Evolutionary conservation across 2,329 filamentous ascomycete species (phyloP).

Genomic region (Aspergillus sp.): DNA sequence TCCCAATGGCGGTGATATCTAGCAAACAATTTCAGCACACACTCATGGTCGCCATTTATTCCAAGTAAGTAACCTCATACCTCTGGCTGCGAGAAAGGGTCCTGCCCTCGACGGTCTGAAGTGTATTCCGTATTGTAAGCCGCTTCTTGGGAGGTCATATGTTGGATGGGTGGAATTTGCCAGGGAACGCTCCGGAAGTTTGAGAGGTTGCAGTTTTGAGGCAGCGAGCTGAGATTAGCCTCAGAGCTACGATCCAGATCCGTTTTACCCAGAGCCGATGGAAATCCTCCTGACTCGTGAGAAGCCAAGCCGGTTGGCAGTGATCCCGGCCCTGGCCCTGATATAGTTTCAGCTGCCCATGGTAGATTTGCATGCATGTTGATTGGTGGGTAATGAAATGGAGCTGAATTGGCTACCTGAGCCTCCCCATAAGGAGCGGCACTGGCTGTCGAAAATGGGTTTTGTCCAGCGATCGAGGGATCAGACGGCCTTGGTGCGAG

Average conservation of each 20-base stretch:
- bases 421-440: neutral
- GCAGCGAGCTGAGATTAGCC: neutral
- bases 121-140: neutral
- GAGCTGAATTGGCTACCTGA: constrained; percentile 4
- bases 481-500: constrained; percentile 23
- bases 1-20: neutral
- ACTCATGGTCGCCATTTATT: neutral
- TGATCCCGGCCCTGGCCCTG: neutral
- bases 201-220: neutral
- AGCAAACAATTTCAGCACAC: neutral
- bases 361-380: constrained; percentile 5
- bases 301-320: neutral
- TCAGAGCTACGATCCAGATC: neutral
- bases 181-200: neutral
- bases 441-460: constrained; percentile 4
- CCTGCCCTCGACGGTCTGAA: neutral
- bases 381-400: constrained; percentile 11
- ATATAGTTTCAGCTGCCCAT: neutral
- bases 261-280: neutral
- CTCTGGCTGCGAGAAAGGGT: neutral
- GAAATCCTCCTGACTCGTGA: neutral
- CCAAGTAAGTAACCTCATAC: neutral
- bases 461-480: constrained; percentile 8
- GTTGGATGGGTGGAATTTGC: neutral
- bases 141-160: neutral